Evolutionary conservation across 192 early-diverging fungal species (phyloP), one percentile per base, ranked within the genome.

Genomic region (Coemansia guatemalensis): DNA sequence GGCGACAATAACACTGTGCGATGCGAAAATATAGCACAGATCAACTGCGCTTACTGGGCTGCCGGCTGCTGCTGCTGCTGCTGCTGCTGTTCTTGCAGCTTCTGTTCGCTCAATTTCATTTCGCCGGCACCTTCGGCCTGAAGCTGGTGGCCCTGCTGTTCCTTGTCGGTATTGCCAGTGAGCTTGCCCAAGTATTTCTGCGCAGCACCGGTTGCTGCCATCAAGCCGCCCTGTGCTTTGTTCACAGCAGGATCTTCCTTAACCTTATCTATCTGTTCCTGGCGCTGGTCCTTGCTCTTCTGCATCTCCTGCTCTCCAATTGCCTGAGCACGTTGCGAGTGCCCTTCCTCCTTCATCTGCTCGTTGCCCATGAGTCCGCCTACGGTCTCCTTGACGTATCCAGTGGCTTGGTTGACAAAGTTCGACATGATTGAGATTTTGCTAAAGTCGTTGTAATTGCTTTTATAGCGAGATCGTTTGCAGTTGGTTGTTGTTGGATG

Each of bases 161-260:
- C 39, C 55, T 47, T 67, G 49, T 26, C 24, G 0, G 62, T 30
- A 56, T 66, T 73, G 48, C 66, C 66, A 44, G 48, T 56, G 12
- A 56, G 32, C 44, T 67, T 54, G 57, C 72, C 72, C 8, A 74
- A 5, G 14, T 67, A 60, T 33, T 68, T 52, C 57, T 64, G 64
- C 49, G 56, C 62, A 11, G 56, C 64, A 20, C 65, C 71, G 32
- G 26, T 58, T 25, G 61, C 61, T 9, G 53, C 56, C 7, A 58
- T 33, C 23, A 47, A 1, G 18, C 27, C 50, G 5, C 44, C 23
- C 27, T 53, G 33, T 18, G 47, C 49, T 3, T 53, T 41, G 20
- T 57, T 57, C 48, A 53, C 55, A 14, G 30, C 35, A 22, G 50
- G 18, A 12, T 49, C 35, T 22, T 64, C 33, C 35, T 53, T 58